Conservation (phyloP, 805 yeast species). For the Candida maltosa region DNA sequence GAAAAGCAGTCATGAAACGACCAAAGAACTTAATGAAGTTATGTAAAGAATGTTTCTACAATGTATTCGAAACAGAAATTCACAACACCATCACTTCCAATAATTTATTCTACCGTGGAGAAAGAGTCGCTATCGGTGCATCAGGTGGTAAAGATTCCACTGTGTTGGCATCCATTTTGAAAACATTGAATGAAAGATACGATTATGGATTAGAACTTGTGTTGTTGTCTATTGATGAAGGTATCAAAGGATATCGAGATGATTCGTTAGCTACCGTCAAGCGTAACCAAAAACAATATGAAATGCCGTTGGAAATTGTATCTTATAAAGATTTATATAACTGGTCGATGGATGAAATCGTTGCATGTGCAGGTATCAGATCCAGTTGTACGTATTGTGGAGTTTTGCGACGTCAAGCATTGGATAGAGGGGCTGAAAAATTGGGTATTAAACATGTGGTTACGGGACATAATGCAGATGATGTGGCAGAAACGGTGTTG, state of each 20-base stretch:
- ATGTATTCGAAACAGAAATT: constrained; percentile 91
- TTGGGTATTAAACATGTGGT: constrained; percentile 85
- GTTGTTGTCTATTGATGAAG: constrained; percentile 88
- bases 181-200: constrained; percentile 82
- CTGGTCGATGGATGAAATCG: constrained; percentile 99
- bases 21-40: constrained; percentile 90
- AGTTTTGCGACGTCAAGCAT: constrained; percentile 91
- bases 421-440: constrained; percentile 92
- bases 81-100: constrained; percentile 81
- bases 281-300: constrained; percentile 82
- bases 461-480: constrained; percentile 99
- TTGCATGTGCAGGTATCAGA: constrained; percentile 87
- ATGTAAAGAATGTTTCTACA: constrained; percentile 86
- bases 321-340: constrained; percentile 86
- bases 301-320: constrained; percentile 74
- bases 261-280: constrained; percentile 96
- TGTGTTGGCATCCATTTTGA: constrained; percentile 84
- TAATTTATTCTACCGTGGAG: constrained; percentile 73
- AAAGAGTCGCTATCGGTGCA: constrained; percentile 93
- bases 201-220: constrained; percentile 84
- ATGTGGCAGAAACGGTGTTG: constrained; percentile 96
- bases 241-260: constrained; percentile 94
- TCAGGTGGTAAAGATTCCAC: constrained; percentile 99
- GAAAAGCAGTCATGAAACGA: constrained; percentile 83
- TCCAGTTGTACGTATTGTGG: constrained; percentile 98